These are phyloP conservation scores for Pneumocystis murina DNA, from an alignment of 1,139 yeast genomes.

Conservation along the genomic window DNA sequence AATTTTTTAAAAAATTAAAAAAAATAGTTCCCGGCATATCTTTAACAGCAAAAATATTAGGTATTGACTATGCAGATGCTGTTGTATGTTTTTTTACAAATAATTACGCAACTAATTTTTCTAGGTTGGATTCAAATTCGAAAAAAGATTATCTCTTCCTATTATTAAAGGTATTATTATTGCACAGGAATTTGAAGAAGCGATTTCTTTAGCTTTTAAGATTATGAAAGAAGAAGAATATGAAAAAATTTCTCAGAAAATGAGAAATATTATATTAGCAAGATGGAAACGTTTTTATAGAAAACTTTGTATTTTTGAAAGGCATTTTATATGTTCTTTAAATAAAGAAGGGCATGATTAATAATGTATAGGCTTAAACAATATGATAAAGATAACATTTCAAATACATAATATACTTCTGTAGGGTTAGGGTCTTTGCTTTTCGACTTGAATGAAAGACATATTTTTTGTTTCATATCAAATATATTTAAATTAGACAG, in stretches of 20 bases:
- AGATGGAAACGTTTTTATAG: slow-evolving; percentile 62
- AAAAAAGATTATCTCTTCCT: slow-evolving; percentile 37
- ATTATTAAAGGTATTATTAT: slow-evolving; percentile 65
- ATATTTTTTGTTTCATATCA: not conserved
- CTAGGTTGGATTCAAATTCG: slow-evolving; percentile 60
- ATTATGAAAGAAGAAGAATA: slow-evolving; percentile 42
- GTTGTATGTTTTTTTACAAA: slow-evolving; percentile 24
- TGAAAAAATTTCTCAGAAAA: slow-evolving; percentile 31
- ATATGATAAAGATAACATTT: not conserved
- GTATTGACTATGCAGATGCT: slow-evolving; percentile 73
- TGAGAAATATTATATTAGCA: slow-evolving; percentile 40
- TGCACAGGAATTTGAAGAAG: slow-evolving; percentile 48
- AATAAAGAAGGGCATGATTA: not conserved
- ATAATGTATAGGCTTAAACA: not conserved
- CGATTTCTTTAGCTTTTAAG: slow-evolving; percentile 42
- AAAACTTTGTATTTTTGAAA: slow-evolving; percentile 50
- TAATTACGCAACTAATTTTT: not conserved
- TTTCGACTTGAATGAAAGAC: too few relatives aligned
- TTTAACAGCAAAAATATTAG: slow-evolving; percentile 54
- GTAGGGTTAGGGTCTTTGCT: not conserved
- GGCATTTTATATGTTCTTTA: slow-evolving; percentile 23
- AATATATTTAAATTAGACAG: not conserved
- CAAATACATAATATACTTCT: not conserved
- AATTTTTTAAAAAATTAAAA: slow-evolving; percentile 1
- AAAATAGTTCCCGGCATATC: not conserved